Conservation (phyloP, 2,329 filamentous ascomycete genomes). For the Ophiostoma sp. region DNA sequence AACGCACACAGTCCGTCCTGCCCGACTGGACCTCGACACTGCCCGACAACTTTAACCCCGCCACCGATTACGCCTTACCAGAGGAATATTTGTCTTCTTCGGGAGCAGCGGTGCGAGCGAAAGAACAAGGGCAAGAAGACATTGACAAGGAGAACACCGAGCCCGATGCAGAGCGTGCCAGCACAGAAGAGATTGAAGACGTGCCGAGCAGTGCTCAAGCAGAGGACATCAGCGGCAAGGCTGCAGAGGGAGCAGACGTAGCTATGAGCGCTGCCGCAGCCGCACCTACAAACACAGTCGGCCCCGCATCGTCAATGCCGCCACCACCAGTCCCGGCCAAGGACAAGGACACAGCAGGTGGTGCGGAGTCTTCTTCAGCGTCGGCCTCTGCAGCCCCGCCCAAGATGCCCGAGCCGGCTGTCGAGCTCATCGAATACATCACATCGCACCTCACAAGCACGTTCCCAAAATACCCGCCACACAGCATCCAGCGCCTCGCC, state of each 20-base stretch:
- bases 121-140: conserved; percentile 42
- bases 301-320: background rate
- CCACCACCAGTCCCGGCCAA: conserved; percentile 3
- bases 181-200: background rate
- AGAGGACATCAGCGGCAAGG: background rate
- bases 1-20: conserved; percentile 41
- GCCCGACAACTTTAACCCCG: conserved; percentile 20
- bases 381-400: conserved; percentile 34
- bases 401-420: conserved; percentile 57
- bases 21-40: conserved; percentile 32
- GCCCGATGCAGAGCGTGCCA: conserved; percentile 35
- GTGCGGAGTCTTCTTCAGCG: background rate
- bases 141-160: conserved; percentile 65
- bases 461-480: conserved; percentile 73
- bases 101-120: conserved; percentile 37
- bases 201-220: conserved; percentile 13
- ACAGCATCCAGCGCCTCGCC: conserved; percentile 86
- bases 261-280: background rate
- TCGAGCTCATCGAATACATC: conserved; percentile 58
- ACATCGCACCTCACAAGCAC: conserved; percentile 54
- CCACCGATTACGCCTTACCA: conserved; percentile 31
- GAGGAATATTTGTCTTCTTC: background rate
- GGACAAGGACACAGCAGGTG: background rate
- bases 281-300: background rate
- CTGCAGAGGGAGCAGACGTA: background rate